Conservation (phyloP, 352 stramenopile genomes). For the Lagenidium sp. region DNA sequence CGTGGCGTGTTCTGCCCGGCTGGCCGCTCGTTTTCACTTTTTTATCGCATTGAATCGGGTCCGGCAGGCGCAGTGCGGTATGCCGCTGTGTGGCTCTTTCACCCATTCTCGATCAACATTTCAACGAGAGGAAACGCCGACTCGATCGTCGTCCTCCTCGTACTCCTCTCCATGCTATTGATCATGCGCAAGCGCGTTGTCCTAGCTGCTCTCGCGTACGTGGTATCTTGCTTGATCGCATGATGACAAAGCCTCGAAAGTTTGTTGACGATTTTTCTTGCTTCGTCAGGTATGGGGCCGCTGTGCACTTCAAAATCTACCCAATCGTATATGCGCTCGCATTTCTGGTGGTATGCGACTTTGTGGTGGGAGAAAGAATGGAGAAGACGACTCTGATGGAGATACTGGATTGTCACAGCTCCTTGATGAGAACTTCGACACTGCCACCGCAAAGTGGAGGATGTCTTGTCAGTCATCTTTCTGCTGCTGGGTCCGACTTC, state of each 20-base stretch:
- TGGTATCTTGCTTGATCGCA: not conserved
- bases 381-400: too few species aligned
- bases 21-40: not conserved
- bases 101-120: slow-evolving; percentile 98
- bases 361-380: not conserved
- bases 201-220: slow-evolving; percentile 57
- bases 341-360: slow-evolving; percentile 65
- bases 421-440: slow-evolving; percentile 54
- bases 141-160: slow-evolving; percentile 90
- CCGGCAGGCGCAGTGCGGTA: slow-evolving; percentile 35
- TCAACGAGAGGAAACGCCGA: slow-evolving; percentile 98
- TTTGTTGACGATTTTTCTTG: not conserved
- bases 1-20: not conserved
- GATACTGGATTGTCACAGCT: too few species aligned
- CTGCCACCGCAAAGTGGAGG: slow-evolving; percentile 33
- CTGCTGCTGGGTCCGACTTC: slow-evolving; percentile 44
- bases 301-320: slow-evolving; percentile 98
- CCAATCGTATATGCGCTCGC: slow-evolving; percentile 95
- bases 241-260: not conserved
- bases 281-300: slow-evolving; percentile 84
- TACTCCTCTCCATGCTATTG: slow-evolving; percentile 87
- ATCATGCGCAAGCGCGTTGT: slow-evolving; percentile 77
- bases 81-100: slow-evolving; percentile 93
- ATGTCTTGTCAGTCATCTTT: slow-evolving; percentile 35
- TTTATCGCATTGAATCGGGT: not conserved